Evolutionary conservation across 176 grass and related monocot species (phyloP), one percentile per base, ranked within the genome.

Genomic region (Lolium multiflorum): DNA sequence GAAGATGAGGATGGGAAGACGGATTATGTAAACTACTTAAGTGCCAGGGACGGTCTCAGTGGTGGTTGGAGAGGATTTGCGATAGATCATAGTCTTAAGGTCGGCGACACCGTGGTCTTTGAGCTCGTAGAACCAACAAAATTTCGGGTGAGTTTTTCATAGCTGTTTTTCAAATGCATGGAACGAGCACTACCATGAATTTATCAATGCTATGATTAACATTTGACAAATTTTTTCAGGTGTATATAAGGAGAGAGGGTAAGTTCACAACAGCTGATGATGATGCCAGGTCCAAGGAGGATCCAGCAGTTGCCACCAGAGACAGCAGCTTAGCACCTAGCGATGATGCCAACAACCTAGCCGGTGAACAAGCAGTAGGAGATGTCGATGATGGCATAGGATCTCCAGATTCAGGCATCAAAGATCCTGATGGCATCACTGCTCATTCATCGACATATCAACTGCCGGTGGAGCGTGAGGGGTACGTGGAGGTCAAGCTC

Each of bases 61-160:
- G 89, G 31, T 11, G 79, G 89, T 12, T 90, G 89, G 89, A 78
- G 84, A 65, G 63, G 74, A n/a, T 90, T 90, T 55, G 64, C 89
- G 11, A 35, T 52, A 14, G 37, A 90, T 1, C 89, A 90, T 66
- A 11, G n/a, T 73, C 82, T 90, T 64, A 87, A 72, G 3, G 89
- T 83, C 10, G 84, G 73, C 0, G 84, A 90, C 55, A 74, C 31
- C 46, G 65, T 90, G 79, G 65, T 83, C 20, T 90, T 90, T 78
- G 43, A 79, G 22, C 80, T 90, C 4, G 84, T 87, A 8, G 18
- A 9, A 2, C 16, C 46, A 12, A 54, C 46, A 55, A 90, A 63
- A 90, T 90, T 86, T 22, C 87, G 83, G 89, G 89, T 13, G 78
- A 74, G 84, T 73, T 3, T 13, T 48, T 47, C 0, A 11, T 72